Percentiles rank a stretch among this genome's conserved stretches.
phyloP scores from a whole-genome alignment of 192 early-diverging fungal genomes.

The Fimicolochytrium jonesii region DNA sequence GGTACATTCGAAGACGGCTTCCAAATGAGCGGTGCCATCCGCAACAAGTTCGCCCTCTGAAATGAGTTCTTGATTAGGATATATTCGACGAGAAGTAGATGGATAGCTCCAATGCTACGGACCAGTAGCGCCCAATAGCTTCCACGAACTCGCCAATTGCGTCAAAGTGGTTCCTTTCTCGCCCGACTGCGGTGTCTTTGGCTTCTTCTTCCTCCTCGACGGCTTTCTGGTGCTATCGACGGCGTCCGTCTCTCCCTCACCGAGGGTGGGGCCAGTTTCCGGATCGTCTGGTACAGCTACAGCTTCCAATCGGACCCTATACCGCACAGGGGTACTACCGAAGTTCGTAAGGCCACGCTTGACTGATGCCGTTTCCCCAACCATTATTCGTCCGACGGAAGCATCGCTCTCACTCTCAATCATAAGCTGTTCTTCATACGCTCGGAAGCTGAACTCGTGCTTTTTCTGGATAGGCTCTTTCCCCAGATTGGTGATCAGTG shows the following conservation, averaged over 20 bases:
- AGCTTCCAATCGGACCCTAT: conserved; percentile 40
- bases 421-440: conserved; percentile 45
- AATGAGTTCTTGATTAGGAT: too few relatives aligned
- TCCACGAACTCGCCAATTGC: conserved; percentile 32
- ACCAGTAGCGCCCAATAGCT: too few relatives aligned
- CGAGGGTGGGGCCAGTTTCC: conserved; percentile 13
- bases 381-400: conserved; percentile 47
- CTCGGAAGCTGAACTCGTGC: conserved; percentile 41
- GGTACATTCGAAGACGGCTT: conserved; percentile 43
- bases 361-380: conserved; percentile 41
- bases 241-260: conserved; percentile 8
- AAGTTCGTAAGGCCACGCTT: conserved; percentile 41
- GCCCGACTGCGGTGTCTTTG: background rate
- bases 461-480: conserved; percentile 17
- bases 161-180: conserved; percentile 19
- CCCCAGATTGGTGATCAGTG: conserved; percentile 40
- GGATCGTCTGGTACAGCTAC: too few relatives aligned
- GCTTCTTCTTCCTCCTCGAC: conserved; percentile 25
- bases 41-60: conserved; percentile 41
- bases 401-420: conserved; percentile 42
- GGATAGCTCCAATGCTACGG: too few relatives aligned
- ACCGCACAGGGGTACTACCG: conserved; percentile 39
- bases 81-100: too few relatives aligned
- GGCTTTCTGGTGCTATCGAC: conserved; percentile 9
- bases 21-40: conserved; percentile 28